A percentile compares a stretch with the other conserved stretches of the same genome.
Evolutionary conservation across 441 rosid genomes (phyloP).

Genomic region (Metrosideros polymorpha): DNA sequence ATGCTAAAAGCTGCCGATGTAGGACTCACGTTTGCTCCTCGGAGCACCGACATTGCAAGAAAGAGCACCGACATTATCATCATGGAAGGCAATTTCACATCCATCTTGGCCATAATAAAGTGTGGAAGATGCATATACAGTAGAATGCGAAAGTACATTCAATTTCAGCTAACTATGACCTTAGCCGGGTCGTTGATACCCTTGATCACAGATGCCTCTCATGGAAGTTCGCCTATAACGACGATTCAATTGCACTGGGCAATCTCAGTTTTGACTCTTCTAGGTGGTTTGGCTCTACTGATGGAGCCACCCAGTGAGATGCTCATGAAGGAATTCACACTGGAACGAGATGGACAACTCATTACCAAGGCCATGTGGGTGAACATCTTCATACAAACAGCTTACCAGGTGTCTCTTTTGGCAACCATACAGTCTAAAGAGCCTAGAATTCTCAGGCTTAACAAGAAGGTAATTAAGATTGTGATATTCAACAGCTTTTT

Average conservation of each 20-base stretch:
- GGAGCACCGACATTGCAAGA: constrained; percentile 9
- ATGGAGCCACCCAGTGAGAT: background rate
- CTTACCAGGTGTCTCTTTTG: background rate
- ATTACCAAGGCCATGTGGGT: background rate
- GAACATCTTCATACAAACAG: background rate
- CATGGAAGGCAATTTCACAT: background rate
- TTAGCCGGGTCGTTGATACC: background rate
- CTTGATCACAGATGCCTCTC: background rate
- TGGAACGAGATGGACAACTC: background rate
- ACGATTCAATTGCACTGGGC: background rate
- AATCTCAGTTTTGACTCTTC: background rate
- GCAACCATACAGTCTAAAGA: background rate
- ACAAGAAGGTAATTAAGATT: background rate
- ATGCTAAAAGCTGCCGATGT: constrained; percentile 19
- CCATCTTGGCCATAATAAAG: background rate
- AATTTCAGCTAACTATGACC: background rate
- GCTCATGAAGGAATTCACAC: background rate
- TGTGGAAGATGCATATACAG: constrained; percentile 1
- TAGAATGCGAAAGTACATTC: background rate
- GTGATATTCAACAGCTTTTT: background rate
- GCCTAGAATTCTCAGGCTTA: background rate
- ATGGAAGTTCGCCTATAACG: background rate
- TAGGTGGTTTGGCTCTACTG: background rate
- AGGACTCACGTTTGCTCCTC: background rate
- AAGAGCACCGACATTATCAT: background rate